Conservation (phyloP, 148 eudicot species). For the Amaranthus cruentus region DNA sequence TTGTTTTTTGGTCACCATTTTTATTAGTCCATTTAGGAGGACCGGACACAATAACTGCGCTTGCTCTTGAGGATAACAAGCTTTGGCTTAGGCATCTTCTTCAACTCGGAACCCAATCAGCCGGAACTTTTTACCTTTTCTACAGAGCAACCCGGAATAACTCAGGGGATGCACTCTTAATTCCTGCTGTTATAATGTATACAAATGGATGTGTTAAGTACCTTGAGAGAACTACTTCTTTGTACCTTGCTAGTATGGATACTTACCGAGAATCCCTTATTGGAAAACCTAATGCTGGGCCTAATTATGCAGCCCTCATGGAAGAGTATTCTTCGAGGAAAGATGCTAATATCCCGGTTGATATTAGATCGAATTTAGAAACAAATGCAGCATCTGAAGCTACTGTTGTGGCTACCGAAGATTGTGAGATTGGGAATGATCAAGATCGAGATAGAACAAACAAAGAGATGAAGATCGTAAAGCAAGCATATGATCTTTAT, state of each 20-base stretch:
- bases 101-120: conserved; percentile 1
- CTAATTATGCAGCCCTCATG: conserved; percentile 9
- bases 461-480: background rate
- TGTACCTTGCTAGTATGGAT: conserved; percentile 9
- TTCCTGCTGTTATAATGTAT: conserved; percentile 4
- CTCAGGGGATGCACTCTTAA: background rate
- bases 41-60: conserved; percentile 12
- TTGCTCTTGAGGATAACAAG: conserved; percentile 15
- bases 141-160: background rate
- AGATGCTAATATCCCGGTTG: conserved; percentile 8
- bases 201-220: conserved; percentile 13
- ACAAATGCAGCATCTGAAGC: background rate
- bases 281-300: background rate
- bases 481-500: conserved; percentile 4
- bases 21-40: conserved; percentile 14
- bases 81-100: conserved; percentile 16
- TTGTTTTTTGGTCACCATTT: conserved; percentile 9
- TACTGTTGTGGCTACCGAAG: background rate
- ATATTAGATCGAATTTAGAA: background rate
- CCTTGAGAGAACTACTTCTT: conserved; percentile 4
- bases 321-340: conserved; percentile 14
- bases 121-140: conserved; percentile 7
- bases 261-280: conserved; percentile 1
- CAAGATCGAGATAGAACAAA: background rate
- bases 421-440: background rate